Percentiles rank a stretch among this genome's conserved stretches.
These are phyloP conservation scores for Tetrapisispora nanseiensis DNA, from an alignment of 805 yeast genomes.

Conservation along the genomic window DNA sequence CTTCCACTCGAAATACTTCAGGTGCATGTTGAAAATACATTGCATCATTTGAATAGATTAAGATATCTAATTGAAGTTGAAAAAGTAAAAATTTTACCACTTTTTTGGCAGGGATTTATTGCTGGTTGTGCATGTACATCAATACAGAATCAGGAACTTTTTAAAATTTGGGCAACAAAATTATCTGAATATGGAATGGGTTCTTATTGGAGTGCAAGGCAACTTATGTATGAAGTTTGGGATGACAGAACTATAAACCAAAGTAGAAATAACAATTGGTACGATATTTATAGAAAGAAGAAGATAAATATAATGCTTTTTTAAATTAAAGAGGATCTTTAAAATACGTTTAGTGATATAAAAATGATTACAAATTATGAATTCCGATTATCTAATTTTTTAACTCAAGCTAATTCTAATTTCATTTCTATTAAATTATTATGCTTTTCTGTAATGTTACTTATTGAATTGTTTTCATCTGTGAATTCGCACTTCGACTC, in stretches of 20 bases:
- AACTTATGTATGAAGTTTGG: slow-evolving; percentile 82
- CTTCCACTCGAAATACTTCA: slow-evolving; percentile 50
- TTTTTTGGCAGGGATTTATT: slow-evolving; percentile 83
- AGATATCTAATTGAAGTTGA: slow-evolving; percentile 42
- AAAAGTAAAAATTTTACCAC: slow-evolving; percentile 54
- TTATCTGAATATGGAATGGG: slow-evolving; percentile 52
- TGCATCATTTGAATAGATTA: slow-evolving; percentile 54
- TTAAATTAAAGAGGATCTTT: slow-evolving; percentile 3
- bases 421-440: neutral
- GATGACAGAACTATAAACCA: slow-evolving; percentile 48
- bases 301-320: slow-evolving; percentile 71
- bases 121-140: slow-evolving; percentile 76
- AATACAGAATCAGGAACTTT: slow-evolving; percentile 48
- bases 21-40: slow-evolving; percentile 47
- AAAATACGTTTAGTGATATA: no score
- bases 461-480: neutral
- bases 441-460: neutral
- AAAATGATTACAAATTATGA: no score
- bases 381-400: no score
- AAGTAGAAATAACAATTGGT: slow-evolving; percentile 60
- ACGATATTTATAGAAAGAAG: slow-evolving; percentile 47
- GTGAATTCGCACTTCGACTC: neutral
- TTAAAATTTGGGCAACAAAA: slow-evolving; percentile 50
- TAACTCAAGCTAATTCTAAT: no score
- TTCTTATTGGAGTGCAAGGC: slow-evolving; percentile 78